These are phyloP conservation scores for Mycena crocata DNA, from an alignment of 768 basidiomycete genomes.

Conservation along the genomic window DNA sequence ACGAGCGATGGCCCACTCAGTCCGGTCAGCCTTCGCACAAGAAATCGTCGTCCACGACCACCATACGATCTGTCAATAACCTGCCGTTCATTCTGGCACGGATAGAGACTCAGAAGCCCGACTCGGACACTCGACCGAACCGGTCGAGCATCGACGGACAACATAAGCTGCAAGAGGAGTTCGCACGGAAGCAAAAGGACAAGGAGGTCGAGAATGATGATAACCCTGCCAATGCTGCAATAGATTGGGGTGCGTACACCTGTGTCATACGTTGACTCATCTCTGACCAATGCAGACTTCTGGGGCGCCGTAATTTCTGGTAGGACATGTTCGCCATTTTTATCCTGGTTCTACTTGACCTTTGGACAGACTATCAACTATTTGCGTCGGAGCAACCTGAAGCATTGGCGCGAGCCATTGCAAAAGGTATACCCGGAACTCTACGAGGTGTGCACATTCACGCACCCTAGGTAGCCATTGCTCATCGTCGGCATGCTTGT, in stretches of 20 bases:
- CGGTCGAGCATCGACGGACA: slow-evolving; percentile 72
- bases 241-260: slow-evolving; percentile 79
- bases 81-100: slow-evolving; percentile 67
- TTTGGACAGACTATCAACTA: slow-evolving; percentile 78
- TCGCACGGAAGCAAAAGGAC: slow-evolving; percentile 68
- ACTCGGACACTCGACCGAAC: slow-evolving; percentile 48
- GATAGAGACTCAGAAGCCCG: slow-evolving; percentile 61
- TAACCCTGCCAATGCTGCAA: slow-evolving; percentile 51
- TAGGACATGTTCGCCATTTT: slow-evolving; percentile 42
- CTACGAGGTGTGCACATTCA: slow-evolving; percentile 78
- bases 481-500: neutral
- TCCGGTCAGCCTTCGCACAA: slow-evolving; percentile 58
- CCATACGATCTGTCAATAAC: slow-evolving; percentile 63
- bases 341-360: slow-evolving; percentile 7
- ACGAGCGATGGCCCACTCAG: slow-evolving; percentile 39
- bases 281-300: slow-evolving; percentile 68
- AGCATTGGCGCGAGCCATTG: slow-evolving; percentile 88
- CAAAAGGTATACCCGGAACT: slow-evolving; percentile 89
- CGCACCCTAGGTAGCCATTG: too few species aligned
- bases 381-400: slow-evolving; percentile 86
- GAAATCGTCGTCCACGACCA: slow-evolving; percentile 71
- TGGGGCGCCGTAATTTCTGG: slow-evolving; percentile 96
- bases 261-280: neutral
- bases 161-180: slow-evolving; percentile 81
- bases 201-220: slow-evolving; percentile 49